Evolutionary conservation across 2,329 filamentous ascomycete species (phyloP), one percentile per base, ranked within the genome.

Genomic region (Colletotrichum eleusines): DNA sequence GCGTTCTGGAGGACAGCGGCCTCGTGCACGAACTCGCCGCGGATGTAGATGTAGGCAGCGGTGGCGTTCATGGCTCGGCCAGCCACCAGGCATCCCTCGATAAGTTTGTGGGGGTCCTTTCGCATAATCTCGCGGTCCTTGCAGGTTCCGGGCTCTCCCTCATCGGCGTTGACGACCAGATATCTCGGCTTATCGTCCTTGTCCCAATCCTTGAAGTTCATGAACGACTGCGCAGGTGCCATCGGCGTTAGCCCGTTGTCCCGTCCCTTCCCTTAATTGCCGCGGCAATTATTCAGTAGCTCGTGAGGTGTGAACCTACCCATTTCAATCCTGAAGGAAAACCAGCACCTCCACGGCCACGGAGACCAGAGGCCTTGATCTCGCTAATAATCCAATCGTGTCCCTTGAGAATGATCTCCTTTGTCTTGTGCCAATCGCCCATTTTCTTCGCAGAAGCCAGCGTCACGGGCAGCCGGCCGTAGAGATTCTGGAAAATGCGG

Each of bases 41-140:
- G 95, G 78, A 99, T 99, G 84, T 99, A 99, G 81, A 99, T 99
- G 85, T 99, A 99, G 76, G 96, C 96, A 71, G 96, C 96, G 58
- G 94, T 96, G 79, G 95, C 96, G 85, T 99, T 99, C 96, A 99
- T 99, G 80, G 96, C 95, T 80, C 96, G 92, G 63, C 96, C 96
- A 75, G 96, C 94, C 59, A 99, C 92, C 74, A 99, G 87, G 83
- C 96, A 99, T 80, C 96, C 96, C 85, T 99, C 96, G 79, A 99
- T 87, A 75, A 99, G 92, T 89, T 99, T 99, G 88, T 99, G 96
- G 73, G 96, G 96, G 82, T 99, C 96, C 86, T 99, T 99, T 84
- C 96, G 94, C 96, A 99, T 99, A 76, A 99, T 99, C 84, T 99
- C 96, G 80, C 96, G 92, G 83, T 99, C 96, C 87, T 99, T 99